Evolutionary conservation across 2,329 filamentous ascomycete genomes (phyloP).

Genomic region (Oidium heveae): DNA sequence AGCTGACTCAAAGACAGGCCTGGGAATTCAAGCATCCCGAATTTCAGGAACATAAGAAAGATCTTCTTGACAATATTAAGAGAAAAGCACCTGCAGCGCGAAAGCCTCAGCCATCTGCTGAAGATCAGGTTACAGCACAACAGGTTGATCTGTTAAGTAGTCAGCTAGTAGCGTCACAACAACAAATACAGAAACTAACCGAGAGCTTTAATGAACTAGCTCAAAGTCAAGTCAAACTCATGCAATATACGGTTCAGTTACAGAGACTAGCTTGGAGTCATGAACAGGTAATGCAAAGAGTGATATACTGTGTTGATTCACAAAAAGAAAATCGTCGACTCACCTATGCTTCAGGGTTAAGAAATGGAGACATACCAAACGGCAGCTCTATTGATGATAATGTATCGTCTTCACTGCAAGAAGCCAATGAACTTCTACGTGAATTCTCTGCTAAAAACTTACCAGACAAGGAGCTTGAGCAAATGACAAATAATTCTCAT

Average conservation of each 20-base stretch:
- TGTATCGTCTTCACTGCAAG: constrained; percentile 40
- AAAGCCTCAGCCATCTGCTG: constrained; percentile 36
- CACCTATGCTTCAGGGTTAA: constrained; percentile 18
- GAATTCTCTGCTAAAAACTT: constrained; percentile 40
- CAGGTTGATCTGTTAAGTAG: constrained; percentile 77
- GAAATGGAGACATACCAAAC: constrained; percentile 9
- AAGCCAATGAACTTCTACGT: constrained; percentile 38
- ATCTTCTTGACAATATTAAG: constrained; percentile 86
- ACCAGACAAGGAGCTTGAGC: constrained; percentile 37
- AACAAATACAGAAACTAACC: constrained; percentile 71
- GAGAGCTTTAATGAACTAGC: constrained; percentile 60
- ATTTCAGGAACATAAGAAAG: constrained; percentile 86
- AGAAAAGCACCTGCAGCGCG: constrained; percentile 81
- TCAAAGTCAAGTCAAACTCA: constrained; percentile 33
- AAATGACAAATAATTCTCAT: constrained; percentile 24
- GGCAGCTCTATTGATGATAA: constrained; percentile 24
- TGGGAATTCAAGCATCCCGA: constrained; percentile 98
- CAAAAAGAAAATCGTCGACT: constrained; percentile 35
- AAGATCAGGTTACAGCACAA: constrained; percentile 56
- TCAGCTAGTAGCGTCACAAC: constrained; percentile 69
- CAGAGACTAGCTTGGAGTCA: constrained; percentile 42
- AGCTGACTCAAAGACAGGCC: constrained; percentile 25
- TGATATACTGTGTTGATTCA: constrained; percentile 41
- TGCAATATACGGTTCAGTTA: constrained; percentile 33
- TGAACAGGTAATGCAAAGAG: constrained; percentile 43